phyloP scores from a whole-genome alignment of 179 eudicot species.

The Beta lomatogona region DNA sequence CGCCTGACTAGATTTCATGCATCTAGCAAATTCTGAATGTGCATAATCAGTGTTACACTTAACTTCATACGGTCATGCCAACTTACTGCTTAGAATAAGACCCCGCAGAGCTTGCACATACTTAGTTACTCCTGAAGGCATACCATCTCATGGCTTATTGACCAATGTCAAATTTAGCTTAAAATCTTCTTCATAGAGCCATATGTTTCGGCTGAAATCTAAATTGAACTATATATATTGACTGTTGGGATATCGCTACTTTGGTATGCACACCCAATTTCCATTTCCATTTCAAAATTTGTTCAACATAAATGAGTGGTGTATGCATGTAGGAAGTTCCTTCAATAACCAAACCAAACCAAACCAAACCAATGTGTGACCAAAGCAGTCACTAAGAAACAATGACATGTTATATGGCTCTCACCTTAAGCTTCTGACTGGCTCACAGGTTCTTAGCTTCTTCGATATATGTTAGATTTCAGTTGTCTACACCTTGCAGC shows the following conservation, averaged over 20 bases:
- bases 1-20: background rate
- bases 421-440: too few relatives aligned
- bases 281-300: background rate
- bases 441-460: too few relatives aligned
- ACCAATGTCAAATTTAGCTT: background rate
- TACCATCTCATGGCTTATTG: background rate
- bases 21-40: background rate
- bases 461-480: too few relatives aligned
- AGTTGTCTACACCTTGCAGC: too few relatives aligned
- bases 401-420: too few relatives aligned
- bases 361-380: too few relatives aligned
- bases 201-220: background rate
- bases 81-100: background rate
- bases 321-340: too few relatives aligned
- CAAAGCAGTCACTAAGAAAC: too few relatives aligned
- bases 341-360: too few relatives aligned
- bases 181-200: background rate
- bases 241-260: background rate
- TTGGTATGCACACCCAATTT: background rate
- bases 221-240: background rate
- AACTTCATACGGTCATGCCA: background rate
- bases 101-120: background rate
- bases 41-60: background rate
- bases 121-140: background rate
- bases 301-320: background rate